Base-by-base conservation (phyloP, 345 rosid species). In the Brassica nigra region DNA sequence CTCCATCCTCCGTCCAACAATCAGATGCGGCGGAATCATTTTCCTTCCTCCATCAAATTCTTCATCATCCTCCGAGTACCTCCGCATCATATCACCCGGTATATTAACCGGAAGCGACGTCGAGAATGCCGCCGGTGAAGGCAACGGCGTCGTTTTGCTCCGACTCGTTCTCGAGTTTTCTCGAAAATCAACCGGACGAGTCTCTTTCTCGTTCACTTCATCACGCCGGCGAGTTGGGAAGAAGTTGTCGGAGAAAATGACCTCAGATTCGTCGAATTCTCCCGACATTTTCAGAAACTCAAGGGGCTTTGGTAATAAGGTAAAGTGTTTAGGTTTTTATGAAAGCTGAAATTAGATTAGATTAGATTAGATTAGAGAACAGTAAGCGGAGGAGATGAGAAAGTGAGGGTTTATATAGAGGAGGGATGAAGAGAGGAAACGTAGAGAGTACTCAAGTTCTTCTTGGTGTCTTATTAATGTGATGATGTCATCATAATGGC, bases 201-300 rank as follows among this genome's bases (percentile, higher is more conserved):
- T 81, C 44, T 44, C 76, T 29, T 77, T 82, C 65, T 42, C 83
- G 52, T 18, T 72, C 6, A 57, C 39, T 18, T 44, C 76, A 3
- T 64, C 74, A 0, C 71, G 28, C 34, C 58, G 73, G 27, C 42
- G 62, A 28, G 31, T 8, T 0, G 77, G 70, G 27, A 28, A 64
- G 65, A 2, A 78, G 54, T 66, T 70, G 30, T 85, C 85, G 23
- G 87, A 71, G 79, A 88, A 85, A 36, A 85, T 34, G 15, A 86
- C 63, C 20, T 88, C 91, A 62, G 91, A 88, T 81, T 88, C 91
- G 57, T 86, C 88, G 72, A 83, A 85, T 69, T 85, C 88, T 65
- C 76, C 83, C 54, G 86, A 85, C 69, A 76, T 76, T 61, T 66
- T 80, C 77, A 83, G 61, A 54, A 66, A 27, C 6, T 2, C 30